Evolutionary conservation across 2,329 filamentous ascomycete genomes (phyloP), one percentile per base, ranked within the genome.

Genomic region (Magnaporthiopsis incrustans): DNA sequence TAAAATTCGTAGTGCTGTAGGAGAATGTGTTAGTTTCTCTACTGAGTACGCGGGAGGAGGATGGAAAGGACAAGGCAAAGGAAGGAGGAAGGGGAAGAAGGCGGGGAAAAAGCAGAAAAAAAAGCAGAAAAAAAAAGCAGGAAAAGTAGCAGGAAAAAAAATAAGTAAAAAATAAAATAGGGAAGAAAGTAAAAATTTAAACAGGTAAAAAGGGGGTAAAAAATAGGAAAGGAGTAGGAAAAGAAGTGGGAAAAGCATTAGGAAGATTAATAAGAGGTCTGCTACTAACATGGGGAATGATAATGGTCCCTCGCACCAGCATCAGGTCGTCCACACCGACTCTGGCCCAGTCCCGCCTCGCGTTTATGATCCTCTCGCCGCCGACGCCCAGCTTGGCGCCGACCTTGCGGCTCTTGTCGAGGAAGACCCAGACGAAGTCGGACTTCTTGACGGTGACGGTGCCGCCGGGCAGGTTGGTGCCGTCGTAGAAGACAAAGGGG

Each of bases 401-500:
- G 0, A 97, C 88, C 74, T 97, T 97, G 67, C 94, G 84, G 71
- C 92, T 95, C 71, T 90, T 88, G 75, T 99, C 95, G 3, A 99
- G 79, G 68, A 98, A 97, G 1, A 97, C 79, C 95, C 95, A 98
- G 32, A 96, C 82, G 64, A 87, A 89, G 72, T 98, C 95, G 12
- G 95, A 94, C 77, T 99, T 99, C 76, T 92, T 96, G 62, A 98
- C 85, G 65, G 89, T 88, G 60, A 94, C 93, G 18, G 84, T 84
- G 1, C 94, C 93, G 22, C 92, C 92, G 0, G 93, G 90, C 14
- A 90, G 89, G 73, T 96, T 94, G 27, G 91, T 91, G 22, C 95
- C 95, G 69, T 98, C 94, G 77, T 97, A 98, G 73, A 98, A 98
- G 4, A 98, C 91, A 75, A 98, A 99, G 0, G 95, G 95, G 38